Conservation (phyloP, 2,329 filamentous ascomycete genomes). For the Pseudocercospora fijiensis region DNA sequence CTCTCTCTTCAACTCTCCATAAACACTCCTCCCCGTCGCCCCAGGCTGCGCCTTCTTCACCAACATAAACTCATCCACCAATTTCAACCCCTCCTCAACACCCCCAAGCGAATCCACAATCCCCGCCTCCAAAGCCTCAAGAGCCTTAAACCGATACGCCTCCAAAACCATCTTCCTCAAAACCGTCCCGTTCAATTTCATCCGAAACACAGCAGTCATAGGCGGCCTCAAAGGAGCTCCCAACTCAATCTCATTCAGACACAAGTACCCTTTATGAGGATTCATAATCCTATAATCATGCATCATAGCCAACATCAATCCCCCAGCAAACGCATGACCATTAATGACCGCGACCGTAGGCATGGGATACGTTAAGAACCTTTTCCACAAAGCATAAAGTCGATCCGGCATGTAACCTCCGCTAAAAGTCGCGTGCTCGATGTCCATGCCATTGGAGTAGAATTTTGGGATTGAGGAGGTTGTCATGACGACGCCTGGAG, state of each 20-base stretch:
- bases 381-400: conserved; percentile 64
- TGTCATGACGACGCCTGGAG: conserved; percentile 72
- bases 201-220: conserved; percentile 72
- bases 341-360: conserved; percentile 77
- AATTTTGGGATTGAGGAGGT: conserved; percentile 75
- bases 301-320: conserved; percentile 77
- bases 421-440: conserved; percentile 62
- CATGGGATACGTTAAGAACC: conserved; percentile 73
- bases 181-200: conserved; percentile 59
- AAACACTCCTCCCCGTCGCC: conserved; percentile 58
- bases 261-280: conserved; percentile 67
- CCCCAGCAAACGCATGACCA: conserved; percentile 78
- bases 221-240: conserved; percentile 71
- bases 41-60: conserved; percentile 54
- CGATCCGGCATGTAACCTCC: conserved; percentile 59
- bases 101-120: conserved; percentile 69
- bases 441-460: conserved; percentile 80
- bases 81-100: conserved; percentile 59
- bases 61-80: conserved; percentile 62
- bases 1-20: conserved; percentile 70
- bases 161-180: conserved; percentile 71
- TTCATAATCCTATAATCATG: conserved; percentile 82
- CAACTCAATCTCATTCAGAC: conserved; percentile 79
- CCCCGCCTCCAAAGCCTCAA: conserved; percentile 63
- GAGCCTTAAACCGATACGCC: conserved; percentile 64